These are phyloP conservation scores for Pezicula neosporulosa DNA, from an alignment of 2,329 filamentous ascomycete species.

Conservation along the genomic window DNA sequence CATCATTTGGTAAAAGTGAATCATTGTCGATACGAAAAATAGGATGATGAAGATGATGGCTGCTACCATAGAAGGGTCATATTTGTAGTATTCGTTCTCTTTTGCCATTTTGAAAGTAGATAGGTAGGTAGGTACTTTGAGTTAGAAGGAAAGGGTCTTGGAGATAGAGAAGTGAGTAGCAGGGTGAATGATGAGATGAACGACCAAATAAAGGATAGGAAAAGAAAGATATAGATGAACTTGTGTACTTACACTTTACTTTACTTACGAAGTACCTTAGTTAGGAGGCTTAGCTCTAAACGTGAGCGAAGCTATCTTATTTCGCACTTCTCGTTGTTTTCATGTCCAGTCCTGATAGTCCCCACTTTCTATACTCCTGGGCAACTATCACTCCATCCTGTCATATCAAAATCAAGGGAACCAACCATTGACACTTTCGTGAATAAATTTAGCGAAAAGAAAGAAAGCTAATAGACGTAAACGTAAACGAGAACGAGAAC, in stretches of 20 bases:
- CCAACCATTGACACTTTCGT: no score
- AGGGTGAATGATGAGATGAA: not conserved
- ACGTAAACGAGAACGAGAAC: no score
- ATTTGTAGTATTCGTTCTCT: conserved; percentile 30
- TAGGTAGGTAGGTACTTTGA: not conserved
- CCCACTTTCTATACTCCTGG: no score
- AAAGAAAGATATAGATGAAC: not conserved
- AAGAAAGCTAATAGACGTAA: no score
- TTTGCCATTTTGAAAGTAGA: not conserved
- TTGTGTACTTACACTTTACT: not conserved
- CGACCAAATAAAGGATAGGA: not conserved
- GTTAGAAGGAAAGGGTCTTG: not conserved
- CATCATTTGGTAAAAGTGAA: conserved; percentile 34
- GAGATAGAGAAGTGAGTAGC: not conserved
- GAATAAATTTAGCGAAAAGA: no score
- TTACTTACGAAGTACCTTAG: no score
- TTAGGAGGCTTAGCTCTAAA: no score
- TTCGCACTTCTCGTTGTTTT: no score
- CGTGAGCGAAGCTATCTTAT: no score
- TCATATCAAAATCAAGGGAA: no score
- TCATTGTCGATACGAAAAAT: conserved; percentile 30
- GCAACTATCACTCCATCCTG: no score
- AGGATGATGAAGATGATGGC: conserved; percentile 37
- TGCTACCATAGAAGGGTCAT: conserved; percentile 39
- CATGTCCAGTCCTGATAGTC: no score